Base-by-base conservation (phyloP, 176 grass and related monocot species). In the Triticum turgidum region DNA sequence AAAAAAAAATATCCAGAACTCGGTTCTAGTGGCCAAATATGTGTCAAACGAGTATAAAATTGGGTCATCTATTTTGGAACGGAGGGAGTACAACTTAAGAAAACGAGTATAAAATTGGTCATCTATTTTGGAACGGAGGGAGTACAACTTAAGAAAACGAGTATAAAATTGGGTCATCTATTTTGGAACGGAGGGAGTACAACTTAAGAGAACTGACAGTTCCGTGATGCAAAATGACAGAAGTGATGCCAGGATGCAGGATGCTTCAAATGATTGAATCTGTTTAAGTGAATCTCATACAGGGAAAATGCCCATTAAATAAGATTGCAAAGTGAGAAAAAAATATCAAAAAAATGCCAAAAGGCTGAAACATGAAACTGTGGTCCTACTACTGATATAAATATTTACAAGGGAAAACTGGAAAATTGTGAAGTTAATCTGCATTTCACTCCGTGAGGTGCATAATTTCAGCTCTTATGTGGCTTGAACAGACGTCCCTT, bases 351-450 rank as follows among this genome's bases (percentile, higher is more conserved):
- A 85, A 88, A 59, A 54, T 91, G 80, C 80, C 78, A 84, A 45
- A 92, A 90, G 81, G 74, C 67, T 83, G 64, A 38, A 84, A 91
- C 13, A 64, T 33, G 24, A 81, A 63, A 88, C 67, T 88, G 38
- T 91, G 49, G 81, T 90, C 89, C 80, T 90, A 79, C 88, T 82
- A 86, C 69, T 25, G 64, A 88, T 85, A 88, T 91, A 88, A 86
- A 88, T 93, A 91, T 93, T 86, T 93, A 93, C 92, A 93, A 78
- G 54, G 11, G 3, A 73, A 88, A 93, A 91, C 37, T 63, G 56
- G 39, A 86, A 93, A 88, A 86, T 70, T 86, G 74, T 85, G 62
- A 83, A 83, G 86, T 83, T 84, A 90, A 93, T 88, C 74, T 83
- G 78, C 70, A 79, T 75, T 54, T 64, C 61, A 64, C 79, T 62